phyloP scores from a whole-genome alignment of 306 rosid genomes.

The Vigna reflexopilosa region DNA sequence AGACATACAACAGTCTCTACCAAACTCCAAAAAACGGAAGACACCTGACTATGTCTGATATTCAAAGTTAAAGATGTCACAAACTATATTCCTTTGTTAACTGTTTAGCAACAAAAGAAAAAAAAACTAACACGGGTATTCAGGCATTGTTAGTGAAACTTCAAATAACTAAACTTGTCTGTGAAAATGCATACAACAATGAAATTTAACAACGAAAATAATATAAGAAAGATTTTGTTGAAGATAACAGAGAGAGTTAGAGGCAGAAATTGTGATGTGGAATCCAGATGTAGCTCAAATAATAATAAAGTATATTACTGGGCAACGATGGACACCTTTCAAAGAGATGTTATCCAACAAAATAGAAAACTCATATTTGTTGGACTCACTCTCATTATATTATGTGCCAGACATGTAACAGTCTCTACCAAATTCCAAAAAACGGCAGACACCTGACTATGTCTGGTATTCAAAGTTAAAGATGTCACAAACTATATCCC shows the following conservation, averaged over 20 bases:
- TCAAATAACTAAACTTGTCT: too few relatives aligned
- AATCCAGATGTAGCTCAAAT: conserved; percentile 66
- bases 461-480: conserved; percentile 33
- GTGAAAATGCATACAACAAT: too few relatives aligned
- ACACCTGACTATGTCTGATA: conserved; percentile 49
- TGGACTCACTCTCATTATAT: conserved; percentile 36
- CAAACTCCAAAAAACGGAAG: neutral
- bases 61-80: neutral
- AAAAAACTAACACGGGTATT: too few relatives aligned
- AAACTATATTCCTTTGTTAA: too few relatives aligned
- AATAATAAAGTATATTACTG: conserved; percentile 49
- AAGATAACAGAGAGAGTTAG: neutral
- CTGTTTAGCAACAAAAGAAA: too few relatives aligned
- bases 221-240: neutral
- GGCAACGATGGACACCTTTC: conserved; percentile 59
- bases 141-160: too few relatives aligned
- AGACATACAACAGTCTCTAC: conserved; percentile 47
- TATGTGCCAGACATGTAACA: conserved; percentile 50
- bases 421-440: conserved; percentile 26
- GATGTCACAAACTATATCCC: too few relatives aligned
- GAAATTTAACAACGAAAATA: too few relatives aligned
- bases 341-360: conserved; percentile 43
- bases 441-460: conserved; percentile 40
- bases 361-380: conserved; percentile 48
- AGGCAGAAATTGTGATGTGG: conserved; percentile 25